Base-by-base conservation (phyloP, 1,139 yeast species). In the Casaregolazyma suthepensis region DNA sequence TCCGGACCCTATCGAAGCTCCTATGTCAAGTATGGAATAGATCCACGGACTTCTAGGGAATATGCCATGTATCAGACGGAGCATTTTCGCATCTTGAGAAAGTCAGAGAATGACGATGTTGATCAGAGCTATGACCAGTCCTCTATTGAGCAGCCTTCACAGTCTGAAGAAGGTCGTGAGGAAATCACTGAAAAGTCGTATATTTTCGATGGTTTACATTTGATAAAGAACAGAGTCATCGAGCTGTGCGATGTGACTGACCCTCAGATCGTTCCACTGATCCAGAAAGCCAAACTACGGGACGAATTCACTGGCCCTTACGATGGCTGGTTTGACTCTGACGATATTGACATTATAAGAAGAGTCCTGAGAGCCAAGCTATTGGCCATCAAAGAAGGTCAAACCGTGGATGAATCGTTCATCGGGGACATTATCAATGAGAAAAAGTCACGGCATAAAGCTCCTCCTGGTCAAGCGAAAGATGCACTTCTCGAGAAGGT, bases 1-100 rank as follows among this genome's bases (percentile, higher is more conserved):
- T 86, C 86, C 64, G 99, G 99, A 0, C 99, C 99, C 0, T 93
- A 96, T 96, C 77, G 98, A 63, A 89, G 89, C 58, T 81, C 95
- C n/a, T 88, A 85, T 66, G 82, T 89, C 46, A 79, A 75, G 61
- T 82, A 83, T 61, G 98, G 97, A 0, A 75, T 84, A 40, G 88
- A 93, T 67, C 98, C 98, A 0, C 74, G 80, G 48, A 61, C 70
- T 1, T 80, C 82, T 51, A 64, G 72, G 1, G 71, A 77, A 5
- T 83, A 72, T 65, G 85, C 89, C 62, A 70, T 70, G 37, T 89
- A 82, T 66, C 99, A 93, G 70, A 85, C 89, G 37, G 97, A 93
- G 67, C 85, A 87, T 56, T 93, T 90, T 70, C 78, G 93, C 52
- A 77, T 85, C 4, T 68, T 68, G 65, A 48, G 72, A 64, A 53